phyloP scores from a whole-genome alignment of 805 yeast species.

The Teunomyces cretensis region DNA sequence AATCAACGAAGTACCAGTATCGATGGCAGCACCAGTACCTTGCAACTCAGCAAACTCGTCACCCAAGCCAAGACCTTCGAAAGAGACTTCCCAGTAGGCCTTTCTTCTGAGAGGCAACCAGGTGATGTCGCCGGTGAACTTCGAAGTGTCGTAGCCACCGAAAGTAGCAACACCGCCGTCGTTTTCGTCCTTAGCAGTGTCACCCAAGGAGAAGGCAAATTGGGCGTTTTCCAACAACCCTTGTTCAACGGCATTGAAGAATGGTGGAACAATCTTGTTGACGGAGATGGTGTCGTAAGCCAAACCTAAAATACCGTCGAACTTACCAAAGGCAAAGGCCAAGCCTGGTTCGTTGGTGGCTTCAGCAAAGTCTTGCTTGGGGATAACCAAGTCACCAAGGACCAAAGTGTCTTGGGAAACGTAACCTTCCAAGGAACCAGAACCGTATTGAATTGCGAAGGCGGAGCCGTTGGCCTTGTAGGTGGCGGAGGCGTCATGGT shows the following conservation, averaged over 20 bases:
- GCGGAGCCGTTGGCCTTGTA: constrained; percentile 85
- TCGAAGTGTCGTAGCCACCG: constrained; percentile 85
- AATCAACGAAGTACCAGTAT: constrained; percentile 96
- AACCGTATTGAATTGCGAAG: constrained; percentile 86
- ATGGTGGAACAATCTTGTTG: constrained; percentile 86
- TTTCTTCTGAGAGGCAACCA: constrained; percentile 98
- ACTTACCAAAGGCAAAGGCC: constrained; percentile 97
- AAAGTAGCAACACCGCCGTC: constrained; percentile 92
- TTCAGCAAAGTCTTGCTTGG: constrained; percentile 93
- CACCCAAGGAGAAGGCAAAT: constrained; percentile 91
- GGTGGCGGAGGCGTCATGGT: constrained; percentile 76
- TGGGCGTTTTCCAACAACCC: constrained; percentile 81
- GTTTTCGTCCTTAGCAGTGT: constrained; percentile 59
- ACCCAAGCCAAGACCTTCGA: constrained; percentile 89
- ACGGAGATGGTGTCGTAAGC: constrained; percentile 92
- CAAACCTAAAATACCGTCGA: constrained; percentile 95
- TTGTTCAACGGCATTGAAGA: constrained; percentile 80
- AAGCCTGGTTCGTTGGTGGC: constrained; percentile 97
- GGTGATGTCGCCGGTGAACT: constrained; percentile 79
- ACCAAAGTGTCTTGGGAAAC: constrained; percentile 81
- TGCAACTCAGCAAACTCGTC: constrained; percentile 83
- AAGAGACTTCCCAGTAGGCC: constrained; percentile 99
- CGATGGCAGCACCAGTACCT: constrained; percentile 93
- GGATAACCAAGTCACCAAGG: constrained; percentile 81
- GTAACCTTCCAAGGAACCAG: constrained; percentile 90